These are phyloP conservation scores for Tephrocybe sp. DNA, from an alignment of 768 basidiomycete species.

Conservation along the genomic window DNA sequence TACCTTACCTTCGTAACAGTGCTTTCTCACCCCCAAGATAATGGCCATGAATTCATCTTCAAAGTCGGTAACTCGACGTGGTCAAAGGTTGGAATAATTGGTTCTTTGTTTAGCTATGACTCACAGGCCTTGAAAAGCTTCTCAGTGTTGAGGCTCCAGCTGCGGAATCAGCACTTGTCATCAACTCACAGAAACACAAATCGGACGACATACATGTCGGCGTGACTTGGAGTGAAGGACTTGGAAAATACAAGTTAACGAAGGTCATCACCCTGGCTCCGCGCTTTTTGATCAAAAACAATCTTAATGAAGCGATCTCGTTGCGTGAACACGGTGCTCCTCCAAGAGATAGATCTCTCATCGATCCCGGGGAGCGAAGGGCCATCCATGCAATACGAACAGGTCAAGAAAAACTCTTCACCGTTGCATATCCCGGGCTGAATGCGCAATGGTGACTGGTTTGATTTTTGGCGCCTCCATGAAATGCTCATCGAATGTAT, in stretches of 20 bases:
- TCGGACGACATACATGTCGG: constrained; percentile 77
- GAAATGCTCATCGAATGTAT: neutral
- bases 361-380: constrained; percentile 67
- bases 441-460: constrained; percentile 69
- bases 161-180: constrained; percentile 81
- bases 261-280: constrained; percentile 93
- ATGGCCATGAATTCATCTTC: constrained; percentile 82
- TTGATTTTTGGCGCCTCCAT: neutral
- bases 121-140: constrained; percentile 37
- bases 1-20: constrained; percentile 41
- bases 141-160: constrained; percentile 89
- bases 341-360: constrained; percentile 55
- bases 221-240: constrained; percentile 87
- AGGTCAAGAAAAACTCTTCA: constrained; percentile 72
- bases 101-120: neutral
- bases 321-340: constrained; percentile 83
- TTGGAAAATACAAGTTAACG: constrained; percentile 95
- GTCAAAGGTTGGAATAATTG: constrained; percentile 64
- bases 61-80: constrained; percentile 79
- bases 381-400: constrained; percentile 66
- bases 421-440: constrained; percentile 82
- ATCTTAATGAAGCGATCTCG: constrained; percentile 61
- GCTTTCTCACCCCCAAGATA: constrained; percentile 78
- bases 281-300: constrained; percentile 87
- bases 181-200: constrained; percentile 60